Base-by-base conservation (phyloP, 768 basidiomycete genomes). In the Cubamyces sp. region DNA sequence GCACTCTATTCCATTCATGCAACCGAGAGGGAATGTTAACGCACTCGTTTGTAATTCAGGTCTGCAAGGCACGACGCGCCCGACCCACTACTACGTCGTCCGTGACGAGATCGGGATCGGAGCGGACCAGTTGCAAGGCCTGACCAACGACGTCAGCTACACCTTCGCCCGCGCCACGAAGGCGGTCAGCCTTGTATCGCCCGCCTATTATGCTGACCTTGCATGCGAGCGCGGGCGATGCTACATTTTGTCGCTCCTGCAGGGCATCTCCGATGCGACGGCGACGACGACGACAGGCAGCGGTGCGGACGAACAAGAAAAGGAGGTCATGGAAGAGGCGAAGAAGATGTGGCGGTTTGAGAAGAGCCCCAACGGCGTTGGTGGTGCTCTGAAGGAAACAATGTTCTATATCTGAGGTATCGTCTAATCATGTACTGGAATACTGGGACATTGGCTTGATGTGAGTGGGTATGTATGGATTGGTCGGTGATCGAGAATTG, bases 401-500 rank as follows among this genome's bases (percentile, higher is more conserved):
- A 92, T 92, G 90, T 92, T 83, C 68, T 92, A 92, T 73, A 76
- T 91, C n/a, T 90, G 64, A 79, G 21, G 21, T 14, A 4, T 46
- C 3, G 1, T 34, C 34, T 5, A 6, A 11, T 34, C 26, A 37
- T n/a, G 21, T 34, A 19, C 21, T 3, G 52, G n/a, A 39, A n/a
- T 16, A n/a, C 11, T 34, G 9, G 9, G 34, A 34, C 34, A 34
- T 30, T 30, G 8, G 28, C 28, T 8, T 30, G 28, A 3, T 30
- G 8, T 30, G 28, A 34, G 34, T 11, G 9, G 34, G 11, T 34
- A 11, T 11, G 34, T 5, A 34, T 34, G 34, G 34, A 34, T 34
- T 9, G 34, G 34, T 34, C 34, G 6, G 34, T 11, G 4, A n/a
- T n/a, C n/a, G n/a, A n/a, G n/a, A n/a, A n/a, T n/a, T n/a, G n/a